Conservation (phyloP, 2,329 filamentous ascomycete genomes). For the Fusarium graminum region DNA sequence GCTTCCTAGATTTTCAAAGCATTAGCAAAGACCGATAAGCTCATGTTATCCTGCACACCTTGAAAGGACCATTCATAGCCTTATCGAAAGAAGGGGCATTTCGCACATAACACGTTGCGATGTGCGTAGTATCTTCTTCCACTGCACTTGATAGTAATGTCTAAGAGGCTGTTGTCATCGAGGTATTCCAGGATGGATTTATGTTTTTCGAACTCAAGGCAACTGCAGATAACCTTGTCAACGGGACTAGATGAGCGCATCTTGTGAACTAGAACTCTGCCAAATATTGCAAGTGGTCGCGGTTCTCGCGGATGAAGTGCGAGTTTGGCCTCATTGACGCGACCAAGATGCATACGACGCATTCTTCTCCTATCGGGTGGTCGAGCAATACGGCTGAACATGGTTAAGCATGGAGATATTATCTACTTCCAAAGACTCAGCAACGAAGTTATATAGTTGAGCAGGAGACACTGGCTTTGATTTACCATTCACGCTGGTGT, state of each 20-base stretch:
- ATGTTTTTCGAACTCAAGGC: background rate
- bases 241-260: too few species aligned
- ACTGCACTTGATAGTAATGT: background rate
- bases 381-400: too few species aligned
- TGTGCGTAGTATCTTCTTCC: background rate
- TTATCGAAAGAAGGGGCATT: background rate
- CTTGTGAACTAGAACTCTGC: too few species aligned
- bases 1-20: slow-evolving; percentile 34
- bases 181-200: background rate
- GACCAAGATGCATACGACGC: too few species aligned
- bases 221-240: background rate
- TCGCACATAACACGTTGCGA: background rate
- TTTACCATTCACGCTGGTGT: background rate
- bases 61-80: slow-evolving; percentile 30
- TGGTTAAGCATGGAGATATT: too few species aligned
- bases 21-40: background rate
- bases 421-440: too few species aligned
- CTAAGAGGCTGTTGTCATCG: background rate
- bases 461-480: background rate
- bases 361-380: too few species aligned
- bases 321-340: too few species aligned
- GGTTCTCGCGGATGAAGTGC: too few species aligned
- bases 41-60: slow-evolving; percentile 31
- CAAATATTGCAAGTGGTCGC: too few species aligned
- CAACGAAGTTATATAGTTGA: background rate